Evolutionary conservation across 129 eudicot genomes (phyloP).

Genomic region (Chrysanthemum seticuspe): DNA sequence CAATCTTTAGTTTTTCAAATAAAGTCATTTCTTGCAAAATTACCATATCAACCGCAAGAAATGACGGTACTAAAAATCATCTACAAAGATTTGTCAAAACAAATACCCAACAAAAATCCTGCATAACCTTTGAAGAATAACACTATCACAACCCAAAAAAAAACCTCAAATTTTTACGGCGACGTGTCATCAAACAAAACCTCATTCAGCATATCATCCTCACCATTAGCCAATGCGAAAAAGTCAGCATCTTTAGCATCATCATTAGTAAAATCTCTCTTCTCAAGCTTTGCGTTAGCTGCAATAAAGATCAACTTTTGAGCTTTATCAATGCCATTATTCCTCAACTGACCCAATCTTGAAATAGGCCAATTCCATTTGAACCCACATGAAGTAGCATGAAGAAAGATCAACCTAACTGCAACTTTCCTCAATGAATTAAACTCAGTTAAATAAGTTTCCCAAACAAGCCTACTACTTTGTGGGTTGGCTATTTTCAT

Average conservation of each 20-base stretch:
- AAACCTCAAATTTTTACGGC: conserved; percentile 36
- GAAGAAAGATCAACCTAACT: conserved; percentile 84
- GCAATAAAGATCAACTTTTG: conserved; percentile 79
- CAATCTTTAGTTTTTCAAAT: conserved; percentile 29
- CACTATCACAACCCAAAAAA: conserved; percentile 4
- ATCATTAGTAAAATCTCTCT: conserved; percentile 42
- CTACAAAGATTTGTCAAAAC: conserved; percentile 24
- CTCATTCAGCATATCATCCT: conserved; percentile 79
- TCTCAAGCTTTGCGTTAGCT: conserved; percentile 63
- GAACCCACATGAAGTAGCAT: conserved; percentile 80
- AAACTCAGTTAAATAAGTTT: conserved; percentile 75
- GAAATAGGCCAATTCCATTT: conserved; percentile 52
- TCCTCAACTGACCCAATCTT: conserved; percentile 55
- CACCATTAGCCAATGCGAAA: conserved; percentile 63
- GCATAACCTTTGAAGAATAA: conserved; percentile 25
- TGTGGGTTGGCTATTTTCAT: conserved; percentile 85
- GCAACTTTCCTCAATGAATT: conserved; percentile 78
- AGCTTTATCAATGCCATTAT: conserved; percentile 49
- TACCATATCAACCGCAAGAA: conserved; percentile 28
- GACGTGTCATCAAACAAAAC: conserved; percentile 74
- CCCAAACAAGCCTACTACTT: conserved; percentile 93
- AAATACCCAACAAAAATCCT: conserved; percentile 34
- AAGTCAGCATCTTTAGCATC: conserved; percentile 75
- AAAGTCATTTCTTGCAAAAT: conserved; percentile 27
- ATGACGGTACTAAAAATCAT: conserved; percentile 24